Evolutionary conservation across 2,329 filamentous ascomycete genomes (phyloP).

Genomic region (Colletotrichum navitas): DNA sequence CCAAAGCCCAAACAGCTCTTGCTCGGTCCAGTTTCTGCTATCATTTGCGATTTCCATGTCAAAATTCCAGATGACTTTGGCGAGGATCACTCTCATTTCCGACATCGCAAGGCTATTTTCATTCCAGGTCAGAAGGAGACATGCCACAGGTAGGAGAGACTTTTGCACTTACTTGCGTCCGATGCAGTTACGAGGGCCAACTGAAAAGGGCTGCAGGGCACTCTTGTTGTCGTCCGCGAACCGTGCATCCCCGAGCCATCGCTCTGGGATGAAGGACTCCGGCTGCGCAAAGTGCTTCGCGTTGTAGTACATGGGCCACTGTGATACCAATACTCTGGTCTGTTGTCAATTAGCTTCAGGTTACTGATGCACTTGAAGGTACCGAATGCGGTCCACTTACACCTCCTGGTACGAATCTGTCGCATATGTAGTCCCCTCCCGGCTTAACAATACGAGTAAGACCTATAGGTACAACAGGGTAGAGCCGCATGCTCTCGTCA

Average conservation of each 20-base stretch:
- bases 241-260: conserved; percentile 50
- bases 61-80: conserved; percentile 60
- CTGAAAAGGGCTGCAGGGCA: conserved; percentile 61
- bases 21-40: conserved; percentile 53
- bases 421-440: conserved; percentile 51
- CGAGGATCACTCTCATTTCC: conserved; percentile 63
- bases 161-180: conserved; percentile 57
- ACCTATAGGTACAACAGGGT: conserved; percentile 48
- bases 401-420: conserved; percentile 50
- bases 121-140: not conserved
- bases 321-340: conserved; percentile 55
- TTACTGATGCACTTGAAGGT: not conserved
- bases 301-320: conserved; percentile 44
- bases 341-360: not conserved
- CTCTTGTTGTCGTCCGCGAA: conserved; percentile 48
- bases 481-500: conserved; percentile 56
- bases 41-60: conserved; percentile 56
- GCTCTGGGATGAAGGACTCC: conserved; percentile 58
- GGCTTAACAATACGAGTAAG: conserved; percentile 48
- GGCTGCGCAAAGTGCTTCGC: conserved; percentile 57
- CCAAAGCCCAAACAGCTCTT: conserved; percentile 24
- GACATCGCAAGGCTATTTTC: conserved; percentile 55
- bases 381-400: conserved; percentile 46
- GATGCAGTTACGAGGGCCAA: conserved; percentile 64
- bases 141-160: too few species aligned